Base-by-base conservation (phyloP, 768 basidiomycete genomes). In the Lyophyllum semitale region DNA sequence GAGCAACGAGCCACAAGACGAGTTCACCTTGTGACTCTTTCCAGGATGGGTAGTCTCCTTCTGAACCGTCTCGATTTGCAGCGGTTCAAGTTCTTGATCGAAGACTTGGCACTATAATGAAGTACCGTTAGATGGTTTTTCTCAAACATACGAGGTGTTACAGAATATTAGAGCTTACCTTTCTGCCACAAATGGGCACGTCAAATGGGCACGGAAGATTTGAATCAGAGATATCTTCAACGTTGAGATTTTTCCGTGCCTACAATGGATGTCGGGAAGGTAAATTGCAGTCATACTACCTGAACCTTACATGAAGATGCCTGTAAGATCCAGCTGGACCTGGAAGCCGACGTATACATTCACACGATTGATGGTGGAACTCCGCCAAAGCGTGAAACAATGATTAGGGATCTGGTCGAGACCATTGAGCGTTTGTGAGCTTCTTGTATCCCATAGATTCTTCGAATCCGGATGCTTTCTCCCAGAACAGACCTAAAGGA, bases 1-100 rank as follows among this genome's bases (percentile, higher is more conserved):
- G 12, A 43, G 17, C 9, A 20, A 54, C 71, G 11, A 59, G 82
- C 84, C 96, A 61, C 96, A 98, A n/a, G 95, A 96, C 8, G 95
- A 97, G 76, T 99, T 99, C 97, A 99, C 98, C 84, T 99, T 99
- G 85, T 99, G 98, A 80, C 94, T 97, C 81, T 98, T 98, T 75
- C 96, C 91, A 64, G 96, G 96, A 71, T 97, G 97, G 58, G 98
- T 99, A 0, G 97, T 98, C 73, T 99, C 97, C 73, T 99, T 99
- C 72, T 98, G 97, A 0, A 99, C 97, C 0, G 95, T 98, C 79
- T 98, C 97, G 63, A 99, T 99, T 63, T 98, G 95, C 15, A 99
- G 76, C 3, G 97, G 95, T 69, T 99, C 97, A 30, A 99, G 80
- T 67, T 99, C 97, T 73, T 98, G 95, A 74, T 99, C 97, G 65